These are phyloP conservation scores for Panaeolus papilionaceus DNA, from an alignment of 768 basidiomycete genomes.

Conservation along the genomic window DNA sequence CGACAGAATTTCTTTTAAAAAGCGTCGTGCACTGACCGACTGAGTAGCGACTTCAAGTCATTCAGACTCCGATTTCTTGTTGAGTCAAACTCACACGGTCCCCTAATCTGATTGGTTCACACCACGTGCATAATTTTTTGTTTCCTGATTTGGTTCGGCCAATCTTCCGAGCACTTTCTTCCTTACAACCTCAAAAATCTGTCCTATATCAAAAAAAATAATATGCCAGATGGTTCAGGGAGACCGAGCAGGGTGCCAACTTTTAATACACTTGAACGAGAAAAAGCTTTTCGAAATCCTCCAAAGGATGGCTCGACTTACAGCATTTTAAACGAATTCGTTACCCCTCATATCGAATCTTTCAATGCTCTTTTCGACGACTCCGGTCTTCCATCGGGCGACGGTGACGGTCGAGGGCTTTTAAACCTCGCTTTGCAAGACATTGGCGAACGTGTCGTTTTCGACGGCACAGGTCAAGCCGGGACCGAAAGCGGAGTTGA, in stretches of 20 bases:
- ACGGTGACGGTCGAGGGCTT: constrained; percentile 81
- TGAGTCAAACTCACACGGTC: constrained; percentile 26
- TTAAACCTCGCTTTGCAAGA: constrained; percentile 81
- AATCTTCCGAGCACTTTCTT: background rate
- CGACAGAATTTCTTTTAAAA: constrained; percentile 21
- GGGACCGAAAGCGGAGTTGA: constrained; percentile 57
- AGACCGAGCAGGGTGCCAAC: constrained; percentile 52
- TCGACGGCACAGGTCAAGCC: constrained; percentile 72
- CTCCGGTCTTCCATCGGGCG: constrained; percentile 75
- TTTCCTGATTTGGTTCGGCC: constrained; percentile 20
- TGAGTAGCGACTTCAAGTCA: constrained; percentile 32
- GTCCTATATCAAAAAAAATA: constrained; percentile 19
- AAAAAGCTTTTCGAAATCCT: constrained; percentile 80
- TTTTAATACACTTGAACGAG: constrained; percentile 84
- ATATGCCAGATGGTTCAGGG: constrained; percentile 60
- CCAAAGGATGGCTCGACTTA: constrained; percentile 70
- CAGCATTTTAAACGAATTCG: constrained; percentile 89
- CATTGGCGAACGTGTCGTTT: constrained; percentile 91
- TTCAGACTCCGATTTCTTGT: constrained; percentile 40
- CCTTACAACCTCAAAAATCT: constrained; percentile 22
- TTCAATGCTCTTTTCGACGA: constrained; percentile 98
- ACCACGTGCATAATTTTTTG: constrained; percentile 44
- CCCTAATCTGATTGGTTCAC: constrained; percentile 20
- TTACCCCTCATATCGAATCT: constrained; percentile 91
- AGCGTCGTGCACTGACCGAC: constrained; percentile 16